Base-by-base conservation (phyloP, 768 basidiomycete species). In the Austroboletus eburneus region DNA sequence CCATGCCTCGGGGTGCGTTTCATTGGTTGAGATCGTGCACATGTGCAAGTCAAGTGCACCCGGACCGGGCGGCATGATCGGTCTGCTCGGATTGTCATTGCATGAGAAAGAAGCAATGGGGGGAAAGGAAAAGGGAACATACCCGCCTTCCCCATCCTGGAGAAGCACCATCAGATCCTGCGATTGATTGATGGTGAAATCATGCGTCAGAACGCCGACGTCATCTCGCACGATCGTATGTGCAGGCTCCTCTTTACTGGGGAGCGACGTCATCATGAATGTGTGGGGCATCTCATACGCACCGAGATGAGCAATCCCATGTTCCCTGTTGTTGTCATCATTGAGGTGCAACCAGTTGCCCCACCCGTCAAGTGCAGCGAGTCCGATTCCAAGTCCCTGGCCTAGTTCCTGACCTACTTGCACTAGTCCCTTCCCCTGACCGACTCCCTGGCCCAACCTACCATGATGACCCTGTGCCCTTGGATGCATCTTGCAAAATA, bases 151-250 rank as follows among this genome's bases (percentile, higher is more conserved):
- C 4, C 50, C 57, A 23, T 27, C 57, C 42, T 57, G 58, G 16
- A 79, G 60, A 14, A 78, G 57, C 8, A 75, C 70, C 30, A 83
- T 65, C 38, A 84, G 55, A 51, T 84, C 80, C 58, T 84, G 83
- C 5, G 77, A 72, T 1, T 82, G 80, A 53, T 84, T 83, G n/a
- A 83, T 75, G 0, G 78, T 80, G 49, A 83, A 80, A 55, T 83
- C 82, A 35, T 76, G 68, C 32, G 72, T 68, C 9, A 59, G 48
- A 8, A 79, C 37, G 1, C 69, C 71, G 1, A 81, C 35, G 23
- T 77, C 67, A 1, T 65, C 58, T 16, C 58, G 50, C 2, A 66
- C 51, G 27, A 67, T 30, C 24, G 50, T 46, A 2, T n/a, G 50
- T 0, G 39, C 45, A 27, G 12, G 12, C 5, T 5, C 5, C 27